phyloP scores from a whole-genome alignment of 805 yeast species.

The Ogataea ramenticola region DNA sequence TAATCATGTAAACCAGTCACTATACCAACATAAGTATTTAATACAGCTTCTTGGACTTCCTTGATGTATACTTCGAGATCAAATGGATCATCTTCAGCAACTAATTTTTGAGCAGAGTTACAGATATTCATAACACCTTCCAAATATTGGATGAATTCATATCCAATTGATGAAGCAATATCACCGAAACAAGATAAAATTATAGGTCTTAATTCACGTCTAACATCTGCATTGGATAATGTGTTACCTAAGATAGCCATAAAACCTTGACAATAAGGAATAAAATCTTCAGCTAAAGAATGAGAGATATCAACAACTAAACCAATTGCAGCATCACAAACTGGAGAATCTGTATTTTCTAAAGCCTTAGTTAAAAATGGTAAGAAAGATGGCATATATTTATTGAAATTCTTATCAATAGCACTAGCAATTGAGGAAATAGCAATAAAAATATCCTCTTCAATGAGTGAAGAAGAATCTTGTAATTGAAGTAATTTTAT shows the following conservation, averaged over 20 bases:
- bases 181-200: conserved; percentile 94
- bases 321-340: conserved; percentile 88
- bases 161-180: conserved; percentile 82
- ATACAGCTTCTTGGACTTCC: conserved; percentile 74
- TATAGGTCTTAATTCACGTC: conserved; percentile 78
- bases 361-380: conserved; percentile 79
- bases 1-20: conserved; percentile 78
- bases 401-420: conserved; percentile 59
- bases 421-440: conserved; percentile 86
- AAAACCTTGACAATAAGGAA: conserved; percentile 69
- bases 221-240: conserved; percentile 58
- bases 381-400: conserved; percentile 73
- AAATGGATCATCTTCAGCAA: conserved; percentile 57
- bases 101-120: conserved; percentile 52
- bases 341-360: conserved; percentile 73
- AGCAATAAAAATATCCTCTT: conserved; percentile 91
- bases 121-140: conserved; percentile 76
- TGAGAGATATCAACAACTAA: conserved; percentile 91
- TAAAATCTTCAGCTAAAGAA: conserved; percentile 68
- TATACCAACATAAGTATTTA: conserved; percentile 93
- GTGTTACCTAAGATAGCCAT: conserved; percentile 78
- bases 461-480: conserved; percentile 60
- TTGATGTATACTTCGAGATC: conserved; percentile 75
- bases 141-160: conserved; percentile 67
- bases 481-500: conserved; percentile 57